Base-by-base conservation (phyloP, 2,329 filamentous ascomycete species). In the Amesomyces nigricolor region DNA sequence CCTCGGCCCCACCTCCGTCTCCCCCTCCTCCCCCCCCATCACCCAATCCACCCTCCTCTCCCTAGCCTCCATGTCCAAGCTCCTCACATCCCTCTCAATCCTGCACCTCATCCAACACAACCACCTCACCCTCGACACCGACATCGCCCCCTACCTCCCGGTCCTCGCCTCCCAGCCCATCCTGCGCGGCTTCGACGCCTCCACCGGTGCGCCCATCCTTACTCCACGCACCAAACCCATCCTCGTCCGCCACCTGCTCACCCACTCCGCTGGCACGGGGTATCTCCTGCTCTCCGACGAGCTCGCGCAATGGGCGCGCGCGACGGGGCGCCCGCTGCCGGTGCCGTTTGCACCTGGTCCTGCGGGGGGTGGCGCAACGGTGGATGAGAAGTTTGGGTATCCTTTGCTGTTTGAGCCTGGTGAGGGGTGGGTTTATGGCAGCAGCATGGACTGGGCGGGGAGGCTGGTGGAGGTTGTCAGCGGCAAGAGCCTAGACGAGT, bases 91-190 rank as follows among this genome's bases (percentile, higher is more conserved):
- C 30, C 69, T 80, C 47, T 70, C 73, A 3, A 69, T 70, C 3
- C 63, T 80, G 38, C 75, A 78, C 57, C 67, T 75, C 30, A 73
- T 80, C 39, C 77, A 81, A 43, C 66, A 69, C 5, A 74, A 74
- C 2, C 64, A 73, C 7, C 61, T 79, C 8, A 66, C 61, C 3
- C 67, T 81, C 0, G 74, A 78, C 39, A 73, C 74, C 10, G 75
- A 80, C 61, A 65, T 80, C 0, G 64, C 70, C 0, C 37, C 51
- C 2, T 60, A 75, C 38, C 61, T 79, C 3, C 76, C 76, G 1
- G 73, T 74, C 17, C 67, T 81, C 4, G 72, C 69, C 5, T 54
- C 61, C 2, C 71, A 75, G 45, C 66, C 71, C 10, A 68, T 81
- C 44, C 58, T 81, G 2, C 69, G 65, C 4, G 75, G 73, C 3